Conservation (phyloP, 345 rosid species). For the Eucalyptus pauciflora region DNA sequence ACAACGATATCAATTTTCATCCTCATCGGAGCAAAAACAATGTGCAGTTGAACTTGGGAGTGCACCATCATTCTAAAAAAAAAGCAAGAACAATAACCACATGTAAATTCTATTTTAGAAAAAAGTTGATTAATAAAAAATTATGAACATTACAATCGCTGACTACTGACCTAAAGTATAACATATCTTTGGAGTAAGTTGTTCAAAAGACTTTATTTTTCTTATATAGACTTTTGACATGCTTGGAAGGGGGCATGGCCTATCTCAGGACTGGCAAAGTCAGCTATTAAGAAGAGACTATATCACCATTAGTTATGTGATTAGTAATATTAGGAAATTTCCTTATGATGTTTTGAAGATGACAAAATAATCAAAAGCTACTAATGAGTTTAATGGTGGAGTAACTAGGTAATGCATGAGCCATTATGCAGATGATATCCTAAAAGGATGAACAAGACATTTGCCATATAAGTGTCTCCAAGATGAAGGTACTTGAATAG, state of each 20-base stretch:
- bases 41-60: background rate
- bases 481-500: too few species aligned
- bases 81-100: background rate
- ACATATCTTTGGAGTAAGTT: background rate
- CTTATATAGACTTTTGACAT: background rate
- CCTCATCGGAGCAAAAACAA: background rate
- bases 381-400: too few species aligned
- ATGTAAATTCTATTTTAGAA: too few species aligned
- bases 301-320: background rate
- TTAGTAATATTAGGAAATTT: too few species aligned
- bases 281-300: background rate
- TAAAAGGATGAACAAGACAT: too few species aligned
- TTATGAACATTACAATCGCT: background rate
- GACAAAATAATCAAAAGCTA: too few species aligned
- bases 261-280: background rate
- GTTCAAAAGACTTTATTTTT: background rate
- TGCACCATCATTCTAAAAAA: background rate
- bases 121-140: background rate
- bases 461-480: too few species aligned
- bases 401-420: too few species aligned
- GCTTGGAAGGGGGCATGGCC: background rate
- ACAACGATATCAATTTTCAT: background rate
- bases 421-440: too few species aligned
- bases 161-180: background rate
- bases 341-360: too few species aligned